Conservation (phyloP, 345 rosid genomes). For the Lumnitzera littorea region DNA sequence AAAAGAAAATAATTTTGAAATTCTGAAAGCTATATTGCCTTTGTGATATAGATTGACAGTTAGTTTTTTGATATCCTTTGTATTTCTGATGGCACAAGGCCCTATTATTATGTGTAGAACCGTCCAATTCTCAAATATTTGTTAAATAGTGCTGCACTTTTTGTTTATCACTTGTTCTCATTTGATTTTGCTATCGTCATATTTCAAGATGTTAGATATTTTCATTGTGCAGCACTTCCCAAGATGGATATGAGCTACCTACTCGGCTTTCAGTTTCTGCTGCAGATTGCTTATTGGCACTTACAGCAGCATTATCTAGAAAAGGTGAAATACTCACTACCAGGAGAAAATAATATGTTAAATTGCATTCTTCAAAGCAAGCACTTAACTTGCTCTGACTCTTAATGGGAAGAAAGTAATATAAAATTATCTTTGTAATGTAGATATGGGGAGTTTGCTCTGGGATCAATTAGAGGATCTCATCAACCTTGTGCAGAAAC, state of each 20-base stretch:
- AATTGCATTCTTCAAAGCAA: constrained; percentile 23
- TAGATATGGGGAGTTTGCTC: constrained; percentile 38
- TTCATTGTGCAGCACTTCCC: constrained; percentile 43
- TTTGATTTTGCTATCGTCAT: background rate
- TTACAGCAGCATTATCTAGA: constrained; percentile 65
- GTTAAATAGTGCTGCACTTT: too few relatives aligned
- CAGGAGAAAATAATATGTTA: constrained; percentile 22
- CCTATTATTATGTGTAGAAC: too few relatives aligned
- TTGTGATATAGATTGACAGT: too few relatives aligned
- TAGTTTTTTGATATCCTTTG: too few relatives aligned
- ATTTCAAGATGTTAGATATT: constrained; percentile 1
- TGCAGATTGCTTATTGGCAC: constrained; percentile 78
- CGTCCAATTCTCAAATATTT: too few relatives aligned
- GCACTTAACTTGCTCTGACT: constrained; percentile 20
- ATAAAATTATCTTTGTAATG: constrained; percentile 19
- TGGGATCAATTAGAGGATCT: constrained; percentile 59
- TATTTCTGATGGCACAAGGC: too few relatives aligned
- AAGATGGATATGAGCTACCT: constrained; percentile 77
- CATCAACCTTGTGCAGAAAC: constrained; percentile 42
- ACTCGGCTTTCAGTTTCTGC: constrained; percentile 80
- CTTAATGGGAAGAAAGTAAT: constrained; percentile 29
- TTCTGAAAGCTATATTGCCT: too few relatives aligned
- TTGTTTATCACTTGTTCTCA: background rate
- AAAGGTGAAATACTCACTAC: constrained; percentile 30
- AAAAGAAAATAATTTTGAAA: too few relatives aligned